A percentile compares a stretch with the other conserved stretches of the same genome.
phyloP scores from a whole-genome alignment of 192 early-diverging fungal species.

The Rhizophagus sp. region DNA sequence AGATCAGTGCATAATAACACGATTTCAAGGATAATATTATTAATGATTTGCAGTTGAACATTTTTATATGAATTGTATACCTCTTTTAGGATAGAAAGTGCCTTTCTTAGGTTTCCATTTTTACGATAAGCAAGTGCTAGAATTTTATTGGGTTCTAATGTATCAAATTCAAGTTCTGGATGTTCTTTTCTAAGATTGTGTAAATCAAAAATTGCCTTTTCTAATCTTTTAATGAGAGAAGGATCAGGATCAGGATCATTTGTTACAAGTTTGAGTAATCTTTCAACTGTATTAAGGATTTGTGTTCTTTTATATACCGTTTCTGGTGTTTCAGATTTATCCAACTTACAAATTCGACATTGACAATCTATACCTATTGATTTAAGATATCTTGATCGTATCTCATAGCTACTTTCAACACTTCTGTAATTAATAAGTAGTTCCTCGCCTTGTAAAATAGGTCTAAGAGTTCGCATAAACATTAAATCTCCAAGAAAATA shows the following conservation, averaged over 20 bases:
- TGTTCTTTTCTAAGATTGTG: neutral
- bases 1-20: neutral
- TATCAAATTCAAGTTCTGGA: neutral
- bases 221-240: neutral
- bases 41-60: too few relatives aligned
- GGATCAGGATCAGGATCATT: neutral
- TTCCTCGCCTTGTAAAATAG: neutral
- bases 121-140: too few relatives aligned
- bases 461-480: neutral
- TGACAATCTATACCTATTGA: neutral
- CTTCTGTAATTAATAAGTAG: neutral
- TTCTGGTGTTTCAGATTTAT: neutral
- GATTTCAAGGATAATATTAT: neutral
- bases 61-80: neutral
- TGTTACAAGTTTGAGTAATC: too few relatives aligned
- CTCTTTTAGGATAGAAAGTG: neutral
- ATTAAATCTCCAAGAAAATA: conserved; percentile 5
- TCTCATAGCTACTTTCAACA: neutral
- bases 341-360: conserved; percentile 11
- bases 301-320: neutral
- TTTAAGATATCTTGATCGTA: neutral
- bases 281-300: neutral
- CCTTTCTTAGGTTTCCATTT: neutral
- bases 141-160: neutral
- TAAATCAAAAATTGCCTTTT: neutral